Evolutionary conservation across 2,329 filamentous ascomycete genomes (phyloP).

Genomic region (Mariannaea elegans): DNA sequence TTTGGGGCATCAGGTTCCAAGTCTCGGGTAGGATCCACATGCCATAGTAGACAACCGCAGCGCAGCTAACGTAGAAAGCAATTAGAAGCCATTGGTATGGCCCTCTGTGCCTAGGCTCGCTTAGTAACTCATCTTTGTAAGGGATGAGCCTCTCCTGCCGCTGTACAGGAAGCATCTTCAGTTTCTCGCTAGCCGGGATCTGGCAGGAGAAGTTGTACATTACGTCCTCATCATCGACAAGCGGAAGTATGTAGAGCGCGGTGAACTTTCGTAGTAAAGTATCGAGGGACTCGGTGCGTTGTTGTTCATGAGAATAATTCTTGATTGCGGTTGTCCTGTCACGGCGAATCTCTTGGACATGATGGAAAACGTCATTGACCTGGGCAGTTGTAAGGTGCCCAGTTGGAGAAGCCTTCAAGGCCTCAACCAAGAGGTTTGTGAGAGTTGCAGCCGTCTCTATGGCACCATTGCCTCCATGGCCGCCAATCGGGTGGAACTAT

Average conservation of each 20-base stretch:
- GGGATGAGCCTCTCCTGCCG: background rate
- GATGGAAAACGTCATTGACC: background rate
- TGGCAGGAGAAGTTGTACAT: conserved; percentile 12
- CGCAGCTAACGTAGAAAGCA: background rate
- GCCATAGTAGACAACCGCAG: background rate
- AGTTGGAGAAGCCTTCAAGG: background rate
- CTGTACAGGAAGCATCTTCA: conserved; percentile 2
- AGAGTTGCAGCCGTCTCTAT: conserved; percentile 1
- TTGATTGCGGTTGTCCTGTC: background rate
- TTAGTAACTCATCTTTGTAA: conserved; percentile 1
- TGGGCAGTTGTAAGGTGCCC: background rate
- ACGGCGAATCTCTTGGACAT: background rate
- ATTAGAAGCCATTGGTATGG: background rate
- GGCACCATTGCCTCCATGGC: conserved; percentile 5
- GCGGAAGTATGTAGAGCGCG: conserved; percentile 1
- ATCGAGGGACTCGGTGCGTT: conserved; percentile 12
- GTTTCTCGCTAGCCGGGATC: conserved; percentile 2
- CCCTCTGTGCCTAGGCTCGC: background rate
- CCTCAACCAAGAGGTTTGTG: background rate
- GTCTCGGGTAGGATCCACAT: background rate
- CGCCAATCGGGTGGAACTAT: background rate
- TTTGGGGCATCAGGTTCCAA: background rate
- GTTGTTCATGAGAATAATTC: conserved; percentile 12
- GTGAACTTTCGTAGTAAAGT: background rate
- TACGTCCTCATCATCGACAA: background rate